Evolutionary conservation across 2,329 filamentous ascomycete species (phyloP), one percentile per base, ranked within the genome.

Genomic region (Aureobasidium melanogenum): DNA sequence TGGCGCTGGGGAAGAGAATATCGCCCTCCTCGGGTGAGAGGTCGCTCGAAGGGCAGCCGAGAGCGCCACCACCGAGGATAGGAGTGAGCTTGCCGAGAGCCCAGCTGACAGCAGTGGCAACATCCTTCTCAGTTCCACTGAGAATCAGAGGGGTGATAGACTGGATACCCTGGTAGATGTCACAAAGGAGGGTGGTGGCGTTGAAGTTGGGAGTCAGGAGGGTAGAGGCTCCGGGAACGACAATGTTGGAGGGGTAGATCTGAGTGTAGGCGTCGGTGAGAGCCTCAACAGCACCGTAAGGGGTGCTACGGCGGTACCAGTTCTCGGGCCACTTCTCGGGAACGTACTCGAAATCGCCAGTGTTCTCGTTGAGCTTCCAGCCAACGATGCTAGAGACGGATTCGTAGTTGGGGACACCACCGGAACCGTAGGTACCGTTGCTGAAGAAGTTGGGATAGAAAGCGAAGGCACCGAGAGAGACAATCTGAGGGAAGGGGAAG

Each of bases 341-440:
- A 10, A 70, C 68, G 58, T 70, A 71, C 30, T 66, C 46, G 65
- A 66, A 71, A 5, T 69, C 34, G 43, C 67, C 69, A n/a, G 64
- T 68, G 43, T 61, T 57, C 44, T 64, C 36, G 52, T 70, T 50
- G 26, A 63, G 62, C 58, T 67, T 44, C 22, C 67, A 69, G n/a
- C 69, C 69, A 32, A 71, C 61, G 54, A 70, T 70, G 51, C 60
- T 64, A 3, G 66, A 67, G 61, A 71, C 66, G 5, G 67, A 69
- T 56, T 70, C 67, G 65, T 70, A 70, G 64, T 69, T 74, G 41
- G 72, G 65, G 28, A 74, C 69, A 63, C 73, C 72, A 17, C 71
- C 72, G 1, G 64, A 64, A 19, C 69, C 71, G 62, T 72, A 73
- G 15, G 72, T 74, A 22, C 71, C 70, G 64, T 74, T 74, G 41